Evolutionary conservation across 2,329 filamentous ascomycete genomes (phyloP).

Genomic region (Calonectria montana): DNA sequence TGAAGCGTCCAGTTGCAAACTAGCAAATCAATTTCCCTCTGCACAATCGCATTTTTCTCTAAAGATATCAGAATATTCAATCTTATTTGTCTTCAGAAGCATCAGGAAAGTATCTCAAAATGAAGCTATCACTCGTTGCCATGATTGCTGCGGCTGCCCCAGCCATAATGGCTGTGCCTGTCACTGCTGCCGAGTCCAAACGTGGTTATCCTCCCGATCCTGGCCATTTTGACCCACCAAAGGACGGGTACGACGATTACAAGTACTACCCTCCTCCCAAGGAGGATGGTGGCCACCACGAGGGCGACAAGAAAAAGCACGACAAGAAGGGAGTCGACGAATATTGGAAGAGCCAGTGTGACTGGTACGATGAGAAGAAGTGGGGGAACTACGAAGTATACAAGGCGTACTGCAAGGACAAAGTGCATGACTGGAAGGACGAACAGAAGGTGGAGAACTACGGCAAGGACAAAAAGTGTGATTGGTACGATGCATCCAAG

Average conservation of each 20-base stretch:
- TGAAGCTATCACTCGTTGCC: background rate
- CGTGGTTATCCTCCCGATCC: background rate
- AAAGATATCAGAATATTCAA: background rate
- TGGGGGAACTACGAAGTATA: background rate
- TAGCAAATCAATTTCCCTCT: background rate
- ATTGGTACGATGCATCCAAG: background rate
- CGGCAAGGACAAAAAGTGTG: background rate
- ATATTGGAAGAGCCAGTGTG: background rate
- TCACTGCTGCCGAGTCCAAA: background rate
- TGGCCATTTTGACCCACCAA: background rate
- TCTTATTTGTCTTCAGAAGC: background rate
- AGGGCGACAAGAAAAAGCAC: background rate
- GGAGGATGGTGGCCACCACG: background rate
- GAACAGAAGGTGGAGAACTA: background rate
- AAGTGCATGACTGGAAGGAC: background rate
- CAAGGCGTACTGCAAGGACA: background rate
- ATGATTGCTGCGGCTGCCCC: background rate
- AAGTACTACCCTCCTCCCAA: background rate
- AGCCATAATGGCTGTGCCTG: background rate
- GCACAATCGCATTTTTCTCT: background rate
- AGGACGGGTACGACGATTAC: background rate
- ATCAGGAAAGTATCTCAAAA: background rate
- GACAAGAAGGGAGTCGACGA: background rate
- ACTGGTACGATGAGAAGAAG: background rate
- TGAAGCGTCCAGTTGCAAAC: background rate